Base-by-base conservation (phyloP, 2,329 filamentous ascomycete genomes). In the Lachnellula suecica region DNA sequence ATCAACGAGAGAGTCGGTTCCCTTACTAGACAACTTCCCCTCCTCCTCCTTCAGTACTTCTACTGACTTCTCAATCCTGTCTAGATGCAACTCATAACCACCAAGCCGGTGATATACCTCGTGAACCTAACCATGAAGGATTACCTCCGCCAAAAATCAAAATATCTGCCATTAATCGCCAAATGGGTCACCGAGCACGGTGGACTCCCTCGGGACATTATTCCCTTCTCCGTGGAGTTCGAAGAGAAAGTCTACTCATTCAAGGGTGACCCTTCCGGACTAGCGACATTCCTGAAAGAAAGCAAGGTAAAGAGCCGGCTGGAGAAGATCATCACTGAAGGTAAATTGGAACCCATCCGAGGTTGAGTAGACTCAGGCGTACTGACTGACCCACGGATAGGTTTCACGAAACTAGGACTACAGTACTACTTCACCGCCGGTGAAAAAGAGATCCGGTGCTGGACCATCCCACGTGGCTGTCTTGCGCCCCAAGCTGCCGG, bases 121-220 rank as follows among this genome's bases (percentile, higher is more conserved):
- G 71, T 75, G 48, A 75, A 75, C 59, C 51, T 75, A 49, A 73
- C 71, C 2, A 74, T 74, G 73, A 75, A 75, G 64, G 73, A 75
- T 54, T 75, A 75, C 62, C 65, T 75, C 23, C 59, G 73, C 31
- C 73, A 75, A 52, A 75, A 75, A 66, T 70, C 70, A 68, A 75
- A 75, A 62, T 75, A 75, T 44, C 69, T 75, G 17, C 70, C 72
- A 2, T 48, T 60, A 13, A 75, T 75, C n/a, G 70, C 70, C 40
- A 72, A 74, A 57, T 75, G 73, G 73, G 72, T 75, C 2, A 72
- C 68, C 4, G 70, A 71, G 60, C 73, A 75, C 54, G 73, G 73
- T 10, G 73, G 73, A 10, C 49, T 66, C 9, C 67, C 71, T 9
- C 58, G 66, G 34, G 72, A 74, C 52, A 72, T 75, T 40, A 69